phyloP scores from a whole-genome alignment of 2,329 filamentous ascomycete genomes.

The Fusarium sp. region DNA sequence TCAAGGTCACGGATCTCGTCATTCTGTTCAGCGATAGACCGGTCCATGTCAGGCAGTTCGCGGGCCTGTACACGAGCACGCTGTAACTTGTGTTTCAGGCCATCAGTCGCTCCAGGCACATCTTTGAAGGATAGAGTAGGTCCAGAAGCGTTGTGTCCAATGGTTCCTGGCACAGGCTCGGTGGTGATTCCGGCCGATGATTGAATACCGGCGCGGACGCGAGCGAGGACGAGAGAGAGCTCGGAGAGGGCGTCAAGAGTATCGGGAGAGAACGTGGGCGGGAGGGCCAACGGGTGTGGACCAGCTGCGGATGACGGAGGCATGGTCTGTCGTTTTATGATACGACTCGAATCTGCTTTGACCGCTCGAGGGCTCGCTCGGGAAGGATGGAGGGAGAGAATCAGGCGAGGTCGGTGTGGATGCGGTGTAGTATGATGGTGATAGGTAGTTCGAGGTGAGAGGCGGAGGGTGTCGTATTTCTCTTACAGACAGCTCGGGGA shows the following conservation, averaged over 20 bases:
- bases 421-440: constrained; percentile 23
- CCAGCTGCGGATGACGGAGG: constrained; percentile 43
- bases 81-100: constrained; percentile 85
- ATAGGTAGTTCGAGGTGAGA: constrained; percentile 5
- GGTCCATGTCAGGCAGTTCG: constrained; percentile 75
- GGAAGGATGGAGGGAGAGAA: constrained; percentile 8
- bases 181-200: constrained; percentile 54
- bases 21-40: constrained; percentile 75
- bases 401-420: constrained; percentile 31
- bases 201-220: constrained; percentile 68
- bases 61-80: constrained; percentile 76
- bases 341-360: constrained; percentile 14
- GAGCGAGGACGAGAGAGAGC: constrained; percentile 80
- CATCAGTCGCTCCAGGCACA: constrained; percentile 80
- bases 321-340: constrained; percentile 33
- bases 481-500: constrained; percentile 21
- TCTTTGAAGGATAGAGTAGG: constrained; percentile 71
- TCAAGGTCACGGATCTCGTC: constrained; percentile 76
- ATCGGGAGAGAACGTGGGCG: constrained; percentile 79
- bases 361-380: constrained; percentile 13
- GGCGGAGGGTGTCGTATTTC: background rate
- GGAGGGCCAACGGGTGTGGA: constrained; percentile 61
- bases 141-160: constrained; percentile 48
- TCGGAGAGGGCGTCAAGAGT: constrained; percentile 88
- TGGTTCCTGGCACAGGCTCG: constrained; percentile 52